Evolutionary conservation across 108 stramenopile genomes (phyloP), one percentile per base, ranked within the genome.

Genomic region (Cylindrotheca fusiformis): DNA sequence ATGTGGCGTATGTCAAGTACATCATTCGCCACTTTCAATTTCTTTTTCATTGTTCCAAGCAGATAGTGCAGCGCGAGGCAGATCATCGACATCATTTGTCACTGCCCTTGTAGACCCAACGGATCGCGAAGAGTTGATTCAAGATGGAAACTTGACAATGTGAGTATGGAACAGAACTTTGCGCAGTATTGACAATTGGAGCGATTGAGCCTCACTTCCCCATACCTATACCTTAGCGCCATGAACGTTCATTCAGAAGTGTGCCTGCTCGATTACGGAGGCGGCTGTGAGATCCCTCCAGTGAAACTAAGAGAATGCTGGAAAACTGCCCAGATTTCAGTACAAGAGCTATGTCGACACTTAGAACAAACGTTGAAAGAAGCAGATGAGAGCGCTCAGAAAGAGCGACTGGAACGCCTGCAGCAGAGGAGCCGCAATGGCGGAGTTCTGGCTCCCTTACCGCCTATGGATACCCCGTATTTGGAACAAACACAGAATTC

Each of bases 1-100:
- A n/a, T n/a, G n/a, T n/a, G n/a, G n/a, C n/a, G n/a, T n/a, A n/a
- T 41, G 36, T 14, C 6, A 41, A 41, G 36, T 97, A 63, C 96
- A 97, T 72, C 96, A 97, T 68, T 87, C 93, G 24, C 96, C 96
- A 21, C 71, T 95, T 6, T 87, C 90, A 30, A 74, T 95, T 31
- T 86, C 93, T 0, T 97, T 96, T 79, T 95, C 88, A 1, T 63
- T 95, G 25, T 83, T 95, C 63, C 80, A 88, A n/a, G 82, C 85
- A 28, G 75, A 73, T 19, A 77, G 75, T 58, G 65, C 57, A 36
- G 31, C 45, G 17, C 41, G 25, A 5, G 58, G 71, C 0, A n/a
- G n/a, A n/a, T 77, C 82, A 1, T 65, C 79, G 36, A 78, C 72
- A 4, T 60, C 80, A 2, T 21, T 49, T 1, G 87, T 92, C 48